Percentiles rank a stretch among this genome's conserved stretches.
phyloP scores from a whole-genome alignment of 2,329 filamentous ascomycete genomes.

The Paraconiothyrium sp. region DNA sequence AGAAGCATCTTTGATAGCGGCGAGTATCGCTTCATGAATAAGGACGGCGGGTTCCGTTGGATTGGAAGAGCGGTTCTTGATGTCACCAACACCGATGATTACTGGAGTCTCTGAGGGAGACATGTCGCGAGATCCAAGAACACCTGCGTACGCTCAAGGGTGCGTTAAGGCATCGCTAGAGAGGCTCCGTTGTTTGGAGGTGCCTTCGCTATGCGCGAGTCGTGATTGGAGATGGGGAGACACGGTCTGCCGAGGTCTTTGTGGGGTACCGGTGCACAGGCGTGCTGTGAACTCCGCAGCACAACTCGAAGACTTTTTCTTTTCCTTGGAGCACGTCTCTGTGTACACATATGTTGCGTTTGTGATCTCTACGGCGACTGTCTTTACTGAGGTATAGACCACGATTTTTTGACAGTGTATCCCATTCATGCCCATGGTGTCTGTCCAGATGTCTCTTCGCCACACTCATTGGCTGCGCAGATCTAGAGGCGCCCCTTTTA shows the following conservation, averaged over 20 bases:
- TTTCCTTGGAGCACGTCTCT: neutral
- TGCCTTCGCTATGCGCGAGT: slow-evolving; percentile 3
- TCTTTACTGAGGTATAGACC: neutral
- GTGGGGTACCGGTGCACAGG: neutral
- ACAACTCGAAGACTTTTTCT: neutral
- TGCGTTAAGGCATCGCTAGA: neutral
- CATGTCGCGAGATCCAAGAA: neutral
- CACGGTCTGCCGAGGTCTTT: slow-evolving; percentile 9
- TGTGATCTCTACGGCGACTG: neutral
- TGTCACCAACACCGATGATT: slow-evolving; percentile 70
- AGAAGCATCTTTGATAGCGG: slow-evolving; percentile 62
- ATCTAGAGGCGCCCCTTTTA: too few relatives aligned
- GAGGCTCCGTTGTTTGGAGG: neutral
- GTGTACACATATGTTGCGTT: neutral
- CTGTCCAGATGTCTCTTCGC: too few relatives aligned
- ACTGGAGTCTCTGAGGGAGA: slow-evolving; percentile 54
- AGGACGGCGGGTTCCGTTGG: slow-evolving; percentile 68
- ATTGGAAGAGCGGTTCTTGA: slow-evolving; percentile 66
- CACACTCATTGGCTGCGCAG: too few relatives aligned
- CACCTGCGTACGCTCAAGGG: too few relatives aligned
- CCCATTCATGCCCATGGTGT: too few relatives aligned
- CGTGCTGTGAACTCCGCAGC: slow-evolving; percentile 1
- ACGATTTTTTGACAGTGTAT: neutral
- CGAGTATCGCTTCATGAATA: slow-evolving; percentile 65
- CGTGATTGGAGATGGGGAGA: slow-evolving; percentile 15